These are phyloP conservation scores for Cercophora newfieldiana DNA, from an alignment of 495 filamentous ascomycete species.

Conservation along the genomic window DNA sequence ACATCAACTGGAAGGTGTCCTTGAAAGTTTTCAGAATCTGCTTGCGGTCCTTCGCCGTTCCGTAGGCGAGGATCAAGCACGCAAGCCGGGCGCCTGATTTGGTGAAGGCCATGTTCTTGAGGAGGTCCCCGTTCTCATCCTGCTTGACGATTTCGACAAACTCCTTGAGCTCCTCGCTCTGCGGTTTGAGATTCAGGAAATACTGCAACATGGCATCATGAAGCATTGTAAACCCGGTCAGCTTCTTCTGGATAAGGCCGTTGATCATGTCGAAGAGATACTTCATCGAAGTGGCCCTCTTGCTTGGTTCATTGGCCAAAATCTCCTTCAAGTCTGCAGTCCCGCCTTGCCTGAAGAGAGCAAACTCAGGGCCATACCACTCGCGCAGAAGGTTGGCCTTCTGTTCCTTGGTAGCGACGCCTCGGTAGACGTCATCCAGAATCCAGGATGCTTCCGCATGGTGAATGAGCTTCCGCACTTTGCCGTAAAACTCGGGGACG, in stretches of 20 bases:
- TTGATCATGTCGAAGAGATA: constrained; percentile 83
- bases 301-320: constrained; percentile 73
- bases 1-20: constrained; percentile 78
- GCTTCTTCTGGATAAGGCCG: constrained; percentile 88
- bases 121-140: constrained; percentile 82
- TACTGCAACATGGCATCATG: constrained; percentile 99
- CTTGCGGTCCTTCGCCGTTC: constrained; percentile 90
- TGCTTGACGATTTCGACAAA: constrained; percentile 89
- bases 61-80: constrained; percentile 76
- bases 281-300: constrained; percentile 80
- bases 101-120: constrained; percentile 95
- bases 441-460: constrained; percentile 97
- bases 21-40: constrained; percentile 82
- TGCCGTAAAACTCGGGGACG: constrained; percentile 90
- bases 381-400: constrained; percentile 79
- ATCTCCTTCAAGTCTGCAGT: constrained; percentile 67
- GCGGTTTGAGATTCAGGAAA: constrained; percentile 74
- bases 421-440: constrained; percentile 91
- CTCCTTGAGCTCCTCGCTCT: constrained; percentile 75
- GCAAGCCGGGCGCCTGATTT: constrained; percentile 81
- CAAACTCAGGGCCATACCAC: constrained; percentile 96
- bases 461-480: constrained; percentile 87
- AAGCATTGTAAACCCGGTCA: constrained; percentile 91
- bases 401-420: constrained; percentile 78
- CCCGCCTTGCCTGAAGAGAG: constrained; percentile 67